Conservation (phyloP, 768 basidiomycete species). For the Lactifluus hygrophoroides region DNA sequence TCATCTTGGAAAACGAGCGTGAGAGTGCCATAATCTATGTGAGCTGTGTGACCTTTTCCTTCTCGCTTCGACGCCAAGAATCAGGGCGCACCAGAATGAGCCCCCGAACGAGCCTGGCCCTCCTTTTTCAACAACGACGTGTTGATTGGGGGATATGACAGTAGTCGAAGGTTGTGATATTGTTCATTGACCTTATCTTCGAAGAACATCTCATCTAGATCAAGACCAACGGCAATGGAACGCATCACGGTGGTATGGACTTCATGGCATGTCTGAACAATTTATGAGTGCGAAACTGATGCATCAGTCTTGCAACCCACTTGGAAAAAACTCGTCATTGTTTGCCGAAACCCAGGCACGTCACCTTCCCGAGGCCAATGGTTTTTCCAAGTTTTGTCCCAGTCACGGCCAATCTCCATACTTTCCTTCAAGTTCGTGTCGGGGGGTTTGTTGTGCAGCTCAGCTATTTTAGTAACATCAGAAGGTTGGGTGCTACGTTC, state of each 20-base stretch:
- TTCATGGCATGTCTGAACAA: slow-evolving; percentile 56
- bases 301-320: slow-evolving; percentile 25
- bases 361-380: slow-evolving; percentile 64
- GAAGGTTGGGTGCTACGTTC: slow-evolving; percentile 74
- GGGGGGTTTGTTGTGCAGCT: slow-evolving; percentile 61
- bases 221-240: slow-evolving; percentile 75
- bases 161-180: slow-evolving; percentile 70
- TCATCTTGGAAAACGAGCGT: slow-evolving; percentile 77
- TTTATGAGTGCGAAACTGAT: not conserved
- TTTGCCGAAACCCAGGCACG: slow-evolving; percentile 58
- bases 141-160: slow-evolving; percentile 76
- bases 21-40: slow-evolving; percentile 67
- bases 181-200: slow-evolving; percentile 68
- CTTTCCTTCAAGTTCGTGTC: slow-evolving; percentile 79
- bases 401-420: slow-evolving; percentile 86
- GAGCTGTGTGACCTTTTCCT: not conserved
- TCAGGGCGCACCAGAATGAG: slow-evolving; percentile 55
- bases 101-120: slow-evolving; percentile 72
- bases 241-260: slow-evolving; percentile 73
- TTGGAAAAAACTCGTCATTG: slow-evolving; percentile 72
- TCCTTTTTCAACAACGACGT: slow-evolving; percentile 45
- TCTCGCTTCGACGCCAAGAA: not conserved
- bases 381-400: slow-evolving; percentile 71
- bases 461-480: slow-evolving; percentile 63
- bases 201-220: slow-evolving; percentile 66